phyloP scores from a whole-genome alignment of 768 basidiomycete genomes.

The Amanita muscaria region DNA sequence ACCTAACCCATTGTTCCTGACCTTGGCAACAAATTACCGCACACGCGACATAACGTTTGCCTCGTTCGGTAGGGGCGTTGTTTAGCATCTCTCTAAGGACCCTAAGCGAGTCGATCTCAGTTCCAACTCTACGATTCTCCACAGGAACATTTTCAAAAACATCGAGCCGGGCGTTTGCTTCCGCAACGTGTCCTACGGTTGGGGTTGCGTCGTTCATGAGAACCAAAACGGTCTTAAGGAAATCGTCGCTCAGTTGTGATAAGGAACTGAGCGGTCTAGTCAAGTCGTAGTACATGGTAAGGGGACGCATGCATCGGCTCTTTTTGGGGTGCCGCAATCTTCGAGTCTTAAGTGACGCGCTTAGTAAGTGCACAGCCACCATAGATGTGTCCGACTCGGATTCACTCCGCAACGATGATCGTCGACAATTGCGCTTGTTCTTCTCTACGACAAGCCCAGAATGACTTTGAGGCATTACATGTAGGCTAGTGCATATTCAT shows the following conservation, averaged over 20 bases:
- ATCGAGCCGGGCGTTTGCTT: conserved; percentile 1
- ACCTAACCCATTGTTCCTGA: conserved; percentile 1
- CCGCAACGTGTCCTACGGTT: not conserved
- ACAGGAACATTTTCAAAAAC: conserved; percentile 3
- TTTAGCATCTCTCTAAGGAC: too few relatives aligned
- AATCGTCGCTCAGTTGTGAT: not conserved
- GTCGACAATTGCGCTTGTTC: too few relatives aligned
- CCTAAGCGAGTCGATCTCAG: not conserved
- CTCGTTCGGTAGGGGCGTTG: not conserved
- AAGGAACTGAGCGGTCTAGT: conserved; percentile 3
- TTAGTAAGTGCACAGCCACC: too few relatives aligned
- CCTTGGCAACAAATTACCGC: conserved; percentile 1
- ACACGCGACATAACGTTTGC: conserved; percentile 1
- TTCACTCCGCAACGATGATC: too few relatives aligned
- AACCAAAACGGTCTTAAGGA: conserved; percentile 4
- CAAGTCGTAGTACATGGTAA: conserved; percentile 1
- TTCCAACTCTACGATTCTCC: conserved; percentile 2
- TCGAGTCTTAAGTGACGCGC: too few relatives aligned
- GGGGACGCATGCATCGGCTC: not conserved
- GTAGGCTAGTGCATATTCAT: too few relatives aligned
- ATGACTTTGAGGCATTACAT: too few relatives aligned
- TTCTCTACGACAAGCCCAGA: too few relatives aligned
- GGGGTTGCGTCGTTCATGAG: not conserved
- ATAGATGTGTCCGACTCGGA: too few relatives aligned
- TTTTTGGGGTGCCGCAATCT: too few relatives aligned